Evolutionary conservation across 441 rosid species (phyloP), one percentile per base, ranked within the genome.

Genomic region (Arabidopsis lyrata): DNA sequence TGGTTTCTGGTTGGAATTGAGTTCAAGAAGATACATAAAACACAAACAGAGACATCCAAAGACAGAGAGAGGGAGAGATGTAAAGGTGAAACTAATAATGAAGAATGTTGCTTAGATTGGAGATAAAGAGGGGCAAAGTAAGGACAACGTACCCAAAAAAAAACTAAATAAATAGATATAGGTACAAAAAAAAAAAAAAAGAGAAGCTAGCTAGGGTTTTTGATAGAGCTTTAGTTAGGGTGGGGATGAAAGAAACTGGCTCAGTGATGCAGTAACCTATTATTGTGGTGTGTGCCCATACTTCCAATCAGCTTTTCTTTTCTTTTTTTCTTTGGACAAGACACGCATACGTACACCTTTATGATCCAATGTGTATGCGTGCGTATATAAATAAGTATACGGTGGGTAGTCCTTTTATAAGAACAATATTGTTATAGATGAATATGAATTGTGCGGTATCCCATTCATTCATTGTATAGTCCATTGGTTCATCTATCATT

Each of bases 181-280:
- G 10, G 18, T 16, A n/a, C 0, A 4, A 31, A 6, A 65, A 36
- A 38, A 4, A 31, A 6, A 65, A 36, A 38, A 18, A 8, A 38
- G 7, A 32, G 16, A 44, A 61, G 52, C 70, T 76, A 69, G 71
- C 67, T 70, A 70, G 80, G 76, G 80, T 38, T 64, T 70, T 55
- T 57, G 36, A 36, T 70, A 70, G 60, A 70, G 70, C 67, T 69
- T 56, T 66, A 66, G 6, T 50, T 76, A 76, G 80, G 55, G 80
- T 77, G 75, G 75, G 79, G 79, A 63, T 76, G 60, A 76, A 76
- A 76, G 73, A 75, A 67, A 75, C 41, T 76, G 59, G 54, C 44
- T 70, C 79, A 69, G 75, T 76, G 61, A 69, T 55, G 53, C 79
- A 76, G 75, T 76, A 53, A 63, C 75, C 79, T 76, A 76, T 68